Evolutionary conservation across 441 rosid species (phyloP).

Genomic region (Adansonia rubrostipa): DNA sequence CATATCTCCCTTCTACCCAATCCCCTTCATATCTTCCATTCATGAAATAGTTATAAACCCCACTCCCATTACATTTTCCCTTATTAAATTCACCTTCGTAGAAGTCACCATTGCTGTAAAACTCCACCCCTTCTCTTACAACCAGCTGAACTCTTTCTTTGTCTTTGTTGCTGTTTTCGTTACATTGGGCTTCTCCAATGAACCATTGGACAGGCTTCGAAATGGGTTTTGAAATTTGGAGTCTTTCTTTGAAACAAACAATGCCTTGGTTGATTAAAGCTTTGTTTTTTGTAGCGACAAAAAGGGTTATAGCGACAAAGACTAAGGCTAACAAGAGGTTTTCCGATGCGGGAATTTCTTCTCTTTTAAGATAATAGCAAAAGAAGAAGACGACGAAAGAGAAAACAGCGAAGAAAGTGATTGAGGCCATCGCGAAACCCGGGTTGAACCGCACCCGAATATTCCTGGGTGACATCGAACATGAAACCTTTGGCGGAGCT

Average conservation of each 20-base stretch:
- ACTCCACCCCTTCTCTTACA: slow-evolving; percentile 78
- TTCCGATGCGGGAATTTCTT: slow-evolving; percentile 77
- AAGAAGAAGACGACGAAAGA: slow-evolving; percentile 44
- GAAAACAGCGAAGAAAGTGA: slow-evolving; percentile 49
- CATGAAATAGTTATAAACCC: slow-evolving; percentile 76
- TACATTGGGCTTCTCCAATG: slow-evolving; percentile 53
- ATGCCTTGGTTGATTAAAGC: slow-evolving; percentile 50
- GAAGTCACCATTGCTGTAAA: slow-evolving; percentile 87
- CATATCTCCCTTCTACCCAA: slow-evolving; percentile 89
- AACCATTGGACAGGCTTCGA: slow-evolving; percentile 78
- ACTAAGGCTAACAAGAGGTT: slow-evolving; percentile 70
- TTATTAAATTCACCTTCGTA: slow-evolving; percentile 89
- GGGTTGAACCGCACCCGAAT: slow-evolving; percentile 53
- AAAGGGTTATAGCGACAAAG: slow-evolving; percentile 76
- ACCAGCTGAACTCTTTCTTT: slow-evolving; percentile 19
- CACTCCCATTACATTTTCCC: slow-evolving; percentile 85
- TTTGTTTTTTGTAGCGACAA: slow-evolving; percentile 75
- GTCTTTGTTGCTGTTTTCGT: slow-evolving; percentile 27
- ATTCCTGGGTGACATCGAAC: slow-evolving; percentile 45
- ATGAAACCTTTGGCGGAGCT: slow-evolving; percentile 39
- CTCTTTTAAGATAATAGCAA: slow-evolving; percentile 54
- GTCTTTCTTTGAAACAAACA: slow-evolving; percentile 39
- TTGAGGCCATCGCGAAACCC: slow-evolving; percentile 52
- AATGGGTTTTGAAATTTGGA: slow-evolving; percentile 43
- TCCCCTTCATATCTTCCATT: slow-evolving; percentile 92